Conservation (phyloP, 78 protist species). For the Dictyostelium intermedium region DNA sequence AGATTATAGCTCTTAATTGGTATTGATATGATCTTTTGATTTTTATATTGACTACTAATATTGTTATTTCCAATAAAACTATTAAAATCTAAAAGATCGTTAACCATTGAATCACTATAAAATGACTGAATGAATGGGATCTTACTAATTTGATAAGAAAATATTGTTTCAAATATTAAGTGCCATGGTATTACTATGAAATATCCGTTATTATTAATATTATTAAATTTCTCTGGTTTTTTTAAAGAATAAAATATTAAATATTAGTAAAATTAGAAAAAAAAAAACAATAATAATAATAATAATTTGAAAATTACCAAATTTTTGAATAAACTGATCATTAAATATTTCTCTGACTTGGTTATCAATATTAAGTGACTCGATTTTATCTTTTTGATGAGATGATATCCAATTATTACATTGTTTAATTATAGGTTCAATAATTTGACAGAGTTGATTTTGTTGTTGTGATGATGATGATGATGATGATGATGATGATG, state of each 20-base stretch:
- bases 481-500: background rate
- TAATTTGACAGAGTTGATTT: background rate
- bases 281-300: background rate
- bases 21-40: background rate
- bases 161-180: slow-evolving; percentile 24
- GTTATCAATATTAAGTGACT: background rate
- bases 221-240: background rate
- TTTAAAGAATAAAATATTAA: background rate
- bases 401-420: slow-evolving; percentile 4
- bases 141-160: slow-evolving; percentile 48
- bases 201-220: background rate
- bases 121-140: background rate
- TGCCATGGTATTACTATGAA: slow-evolving; percentile 61
- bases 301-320: background rate
- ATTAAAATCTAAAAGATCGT: background rate
- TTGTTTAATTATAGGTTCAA: background rate
- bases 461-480: background rate
- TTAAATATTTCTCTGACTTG: slow-evolving; percentile 17
- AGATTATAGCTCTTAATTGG: background rate
- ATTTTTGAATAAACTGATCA: background rate
- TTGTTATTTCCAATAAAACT: background rate
- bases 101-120: background rate
- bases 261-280: background rate
- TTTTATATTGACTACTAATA: background rate
- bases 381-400: background rate